Conservation (phyloP, 2,329 filamentous ascomycete species). For the Apiospora malaysiana region DNA sequence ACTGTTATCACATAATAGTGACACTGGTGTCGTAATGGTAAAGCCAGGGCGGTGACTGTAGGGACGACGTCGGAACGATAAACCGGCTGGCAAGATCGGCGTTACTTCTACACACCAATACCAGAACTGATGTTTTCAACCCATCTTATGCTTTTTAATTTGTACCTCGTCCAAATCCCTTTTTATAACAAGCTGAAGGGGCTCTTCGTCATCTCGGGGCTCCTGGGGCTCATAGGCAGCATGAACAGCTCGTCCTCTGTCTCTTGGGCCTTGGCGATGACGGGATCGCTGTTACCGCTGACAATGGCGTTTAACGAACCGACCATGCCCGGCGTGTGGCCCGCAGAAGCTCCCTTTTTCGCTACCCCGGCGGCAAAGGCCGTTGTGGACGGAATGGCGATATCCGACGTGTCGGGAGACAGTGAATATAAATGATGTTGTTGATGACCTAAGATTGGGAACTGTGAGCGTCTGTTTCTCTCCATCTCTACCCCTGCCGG, state of each 20-base stretch:
- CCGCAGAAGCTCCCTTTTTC: background rate
- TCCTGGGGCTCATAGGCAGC: constrained; percentile 82
- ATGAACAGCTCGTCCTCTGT: constrained; percentile 86
- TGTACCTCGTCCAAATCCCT: background rate
- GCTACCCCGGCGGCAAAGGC: constrained; percentile 14
- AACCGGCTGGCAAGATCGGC: background rate
- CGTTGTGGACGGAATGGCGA: constrained; percentile 21
- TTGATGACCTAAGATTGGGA: constrained; percentile 27
- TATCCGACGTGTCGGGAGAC: constrained; percentile 24
- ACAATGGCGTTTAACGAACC: constrained; percentile 50
- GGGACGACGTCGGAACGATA: background rate
- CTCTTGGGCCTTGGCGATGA: constrained; percentile 48
- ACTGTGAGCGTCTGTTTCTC: background rate
- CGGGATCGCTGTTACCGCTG: constrained; percentile 37
- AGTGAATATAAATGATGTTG: constrained; percentile 25
- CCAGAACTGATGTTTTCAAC: background rate
- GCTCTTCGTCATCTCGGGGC: constrained; percentile 83
- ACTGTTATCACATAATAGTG: background rate
- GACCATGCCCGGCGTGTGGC: constrained; percentile 24
- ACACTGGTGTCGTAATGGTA: background rate
- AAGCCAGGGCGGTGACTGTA: background rate
- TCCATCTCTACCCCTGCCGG: background rate
- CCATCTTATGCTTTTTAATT: background rate
- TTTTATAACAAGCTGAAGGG: constrained; percentile 68
- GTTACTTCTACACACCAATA: background rate